Evolutionary conservation across 1,284 basidiomycete species (phyloP).

Genomic region (Trametes polyzona): DNA sequence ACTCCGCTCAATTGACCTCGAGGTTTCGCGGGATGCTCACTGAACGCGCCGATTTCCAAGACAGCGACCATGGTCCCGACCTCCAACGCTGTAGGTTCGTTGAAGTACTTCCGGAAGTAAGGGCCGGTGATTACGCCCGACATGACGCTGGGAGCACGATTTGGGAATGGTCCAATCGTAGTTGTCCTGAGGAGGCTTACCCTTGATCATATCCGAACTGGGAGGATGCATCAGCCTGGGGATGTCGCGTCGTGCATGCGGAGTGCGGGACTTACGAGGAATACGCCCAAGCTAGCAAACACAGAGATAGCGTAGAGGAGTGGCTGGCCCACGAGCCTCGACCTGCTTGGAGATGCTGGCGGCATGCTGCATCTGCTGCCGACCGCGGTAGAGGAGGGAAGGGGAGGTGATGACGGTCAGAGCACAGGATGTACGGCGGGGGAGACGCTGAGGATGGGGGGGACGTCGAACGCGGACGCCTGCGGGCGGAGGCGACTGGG

Average conservation of each 20-base stretch:
- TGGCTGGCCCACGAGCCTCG: constrained; percentile 77
- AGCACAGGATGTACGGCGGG: constrained; percentile 7
- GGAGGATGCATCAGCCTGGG: constrained; percentile 24
- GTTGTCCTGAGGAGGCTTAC: constrained; percentile 43
- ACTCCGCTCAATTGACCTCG: constrained; percentile 14
- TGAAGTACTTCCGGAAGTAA: constrained; percentile 84
- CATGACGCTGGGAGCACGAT: constrained; percentile 65
- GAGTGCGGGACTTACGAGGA: constrained; percentile 59
- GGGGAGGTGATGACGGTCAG: constrained; percentile 14
- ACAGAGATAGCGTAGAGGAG: constrained; percentile 83
- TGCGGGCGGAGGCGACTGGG: constrained; percentile 2
- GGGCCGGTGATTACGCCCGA: constrained; percentile 94
- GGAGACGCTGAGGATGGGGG: constrained; percentile 9
- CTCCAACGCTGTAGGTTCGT: constrained; percentile 72
- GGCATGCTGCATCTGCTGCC: constrained; percentile 38
- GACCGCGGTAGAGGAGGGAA: constrained; percentile 5
- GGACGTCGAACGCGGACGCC: not conserved
- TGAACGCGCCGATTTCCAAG: constrained; percentile 90
- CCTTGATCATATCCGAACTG: constrained; percentile 95
- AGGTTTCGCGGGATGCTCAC: constrained; percentile 47
- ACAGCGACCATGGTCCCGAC: constrained; percentile 91
- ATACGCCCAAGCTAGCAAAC: constrained; percentile 89
- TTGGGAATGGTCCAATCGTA: constrained; percentile 3
- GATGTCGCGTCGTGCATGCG: not conserved
- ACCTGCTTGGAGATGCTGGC: constrained; percentile 29